Base-by-base conservation (phyloP, 2,329 filamentous ascomycete genomes). In the Pseudogymnoascus sp. region DNA sequence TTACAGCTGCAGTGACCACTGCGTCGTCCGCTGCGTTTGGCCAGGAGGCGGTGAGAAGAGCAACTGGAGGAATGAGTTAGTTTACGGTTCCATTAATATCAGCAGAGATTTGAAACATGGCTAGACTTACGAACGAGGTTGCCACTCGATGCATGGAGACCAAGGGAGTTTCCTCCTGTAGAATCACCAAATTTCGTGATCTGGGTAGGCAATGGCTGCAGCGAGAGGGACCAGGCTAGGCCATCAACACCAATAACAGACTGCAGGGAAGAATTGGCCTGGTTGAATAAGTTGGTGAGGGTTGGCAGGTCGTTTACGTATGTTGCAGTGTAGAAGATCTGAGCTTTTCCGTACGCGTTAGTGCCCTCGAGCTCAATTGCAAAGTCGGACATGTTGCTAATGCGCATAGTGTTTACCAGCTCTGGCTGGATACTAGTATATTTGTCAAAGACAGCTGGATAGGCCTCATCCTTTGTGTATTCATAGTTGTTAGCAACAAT, bases 311-410 rank as follows among this genome's bases (percentile, higher is more conserved):
- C 35, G 35, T 59, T 59, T n/a, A 35, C 57, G 35, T 54, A 62
- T 3, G 61, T 60, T 16, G 34, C 14, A n/a, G 37, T 57, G 37
- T 62, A 59, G 32, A 59, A 59, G 30, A 59, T 16, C 39, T 59
- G 57, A 35, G 50, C 25, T 58, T 2, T 18, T 8, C 54, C 54
- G 34, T 18, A 25, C 5, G 57, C 14, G 20, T 30, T 62, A 16
- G 25, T n/a, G 12, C 3, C 57, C 18, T 57, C 43, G 30, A 60
- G 28, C 34, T 62, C 61, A 12, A 60, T 43, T 6, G 58, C 58
- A 25, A 62, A 30, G 43, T 62, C 61, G 9, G 50, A 59, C n/a
- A 62, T 39, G 34, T 62, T 62, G 28, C 57, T 54, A 2, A 60
- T 58, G 2, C 61, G 57, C 41, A 62, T 39, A 6, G 61, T 60